Evolutionary conservation across 345 rosid species (phyloP).

Genomic region (Toxicodendron radicans): DNA sequence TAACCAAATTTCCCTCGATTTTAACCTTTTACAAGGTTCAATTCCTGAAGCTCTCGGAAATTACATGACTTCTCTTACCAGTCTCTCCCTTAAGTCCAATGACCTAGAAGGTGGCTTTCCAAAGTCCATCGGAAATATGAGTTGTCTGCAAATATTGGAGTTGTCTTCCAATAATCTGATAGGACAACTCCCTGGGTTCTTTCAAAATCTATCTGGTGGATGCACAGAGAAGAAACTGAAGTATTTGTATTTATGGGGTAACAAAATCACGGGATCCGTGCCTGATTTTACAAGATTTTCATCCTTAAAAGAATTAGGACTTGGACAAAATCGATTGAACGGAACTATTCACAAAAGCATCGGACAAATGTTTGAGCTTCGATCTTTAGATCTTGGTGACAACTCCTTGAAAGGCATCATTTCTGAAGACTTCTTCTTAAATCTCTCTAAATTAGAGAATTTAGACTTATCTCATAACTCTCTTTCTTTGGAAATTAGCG

Average conservation of each 20-base stretch:
- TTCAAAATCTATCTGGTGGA: neutral
- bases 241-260: neutral
- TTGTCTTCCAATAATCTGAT: constrained; percentile 2
- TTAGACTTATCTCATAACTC: constrained; percentile 26
- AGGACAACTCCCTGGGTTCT: neutral
- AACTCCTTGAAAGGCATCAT: constrained; percentile 30
- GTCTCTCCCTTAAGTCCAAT: neutral
- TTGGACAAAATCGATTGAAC: neutral
- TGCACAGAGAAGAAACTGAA: neutral
- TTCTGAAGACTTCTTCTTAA: constrained; percentile 24
- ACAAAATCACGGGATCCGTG: constrained; percentile 18
- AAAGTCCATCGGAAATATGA: neutral
- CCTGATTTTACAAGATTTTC: neutral
- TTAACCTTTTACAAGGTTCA: neutral
- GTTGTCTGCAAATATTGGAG: neutral
- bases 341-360: constrained; percentile 5
- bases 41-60: neutral
- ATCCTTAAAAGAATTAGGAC: neutral
- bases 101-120: neutral
- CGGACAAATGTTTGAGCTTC: constrained; percentile 10
- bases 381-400: neutral
- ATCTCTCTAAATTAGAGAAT: constrained; percentile 21
- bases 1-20: neutral
- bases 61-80: neutral
- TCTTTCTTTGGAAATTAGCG: constrained; percentile 18